A percentile compares a stretch with the other conserved stretches of the same genome.
Conservation (phyloP, 495 filamentous ascomycete species). For the Aspergillus nanangensis region DNA sequence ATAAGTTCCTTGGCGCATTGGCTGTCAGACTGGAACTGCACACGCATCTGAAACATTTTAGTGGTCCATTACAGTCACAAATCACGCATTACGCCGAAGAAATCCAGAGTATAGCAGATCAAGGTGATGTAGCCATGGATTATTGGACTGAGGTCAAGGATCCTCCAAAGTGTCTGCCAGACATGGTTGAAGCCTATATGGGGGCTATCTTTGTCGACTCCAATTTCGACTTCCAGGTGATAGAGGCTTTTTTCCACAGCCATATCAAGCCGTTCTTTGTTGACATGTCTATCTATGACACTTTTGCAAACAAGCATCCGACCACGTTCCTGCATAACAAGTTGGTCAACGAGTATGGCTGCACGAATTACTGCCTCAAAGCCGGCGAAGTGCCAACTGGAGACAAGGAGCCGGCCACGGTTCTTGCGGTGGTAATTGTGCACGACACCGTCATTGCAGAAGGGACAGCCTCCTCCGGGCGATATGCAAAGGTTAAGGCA, state of each 20-base stretch:
- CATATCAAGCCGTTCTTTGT: slow-evolving; percentile 75
- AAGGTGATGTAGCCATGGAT: slow-evolving; percentile 56
- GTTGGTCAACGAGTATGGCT: slow-evolving; percentile 47
- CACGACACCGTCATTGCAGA: slow-evolving; percentile 65
- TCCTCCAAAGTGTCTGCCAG: slow-evolving; percentile 82
- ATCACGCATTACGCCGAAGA: slow-evolving; percentile 68
- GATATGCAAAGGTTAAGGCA: slow-evolving; percentile 70
- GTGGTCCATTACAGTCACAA: slow-evolving; percentile 51
- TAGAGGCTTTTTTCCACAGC: slow-evolving; percentile 70
- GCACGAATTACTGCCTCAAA: slow-evolving; percentile 52
- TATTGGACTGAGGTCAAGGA: slow-evolving; percentile 71
- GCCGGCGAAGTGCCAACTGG: slow-evolving; percentile 41
- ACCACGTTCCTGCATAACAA: slow-evolving; percentile 53
- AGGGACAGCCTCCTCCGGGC: slow-evolving; percentile 54
- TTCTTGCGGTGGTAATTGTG: slow-evolving; percentile 72
- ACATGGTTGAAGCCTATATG: slow-evolving; percentile 85
- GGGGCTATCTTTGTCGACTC: slow-evolving; percentile 93
- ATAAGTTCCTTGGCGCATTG: slow-evolving; percentile 85
- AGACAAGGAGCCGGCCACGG: slow-evolving; percentile 39
- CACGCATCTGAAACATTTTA: slow-evolving; percentile 62
- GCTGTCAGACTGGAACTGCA: slow-evolving; percentile 75
- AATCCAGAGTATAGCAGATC: slow-evolving; percentile 49
- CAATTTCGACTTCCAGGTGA: slow-evolving; percentile 65
- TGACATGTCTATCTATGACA: slow-evolving; percentile 86
- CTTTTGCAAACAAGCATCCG: slow-evolving; percentile 85